Evolutionary conservation across 1,284 basidiomycete species (phyloP).

Genomic region (Ganoderma lingzhi): DNA sequence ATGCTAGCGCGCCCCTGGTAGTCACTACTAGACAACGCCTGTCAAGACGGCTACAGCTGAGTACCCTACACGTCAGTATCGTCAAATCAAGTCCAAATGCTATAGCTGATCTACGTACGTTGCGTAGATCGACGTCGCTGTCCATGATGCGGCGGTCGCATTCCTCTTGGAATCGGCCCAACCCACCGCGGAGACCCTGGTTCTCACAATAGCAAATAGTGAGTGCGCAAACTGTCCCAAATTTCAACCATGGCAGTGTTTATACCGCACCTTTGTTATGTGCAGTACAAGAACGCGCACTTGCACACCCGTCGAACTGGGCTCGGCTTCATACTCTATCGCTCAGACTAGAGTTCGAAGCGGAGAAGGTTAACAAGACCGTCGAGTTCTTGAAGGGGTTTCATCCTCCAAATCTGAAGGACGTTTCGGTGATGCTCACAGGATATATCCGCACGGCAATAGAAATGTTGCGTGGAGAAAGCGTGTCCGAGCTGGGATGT

Average conservation of each 20-base stretch:
- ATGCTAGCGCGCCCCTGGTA: background rate
- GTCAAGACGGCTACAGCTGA: background rate
- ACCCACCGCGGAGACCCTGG: background rate
- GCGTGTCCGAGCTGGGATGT: background rate
- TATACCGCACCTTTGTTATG: background rate
- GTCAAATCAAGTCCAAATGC: too few species aligned
- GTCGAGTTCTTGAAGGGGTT: background rate
- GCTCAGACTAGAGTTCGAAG: background rate
- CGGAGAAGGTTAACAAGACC: background rate
- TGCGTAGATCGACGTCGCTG: background rate
- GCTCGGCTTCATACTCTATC: background rate
- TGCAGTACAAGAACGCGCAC: background rate
- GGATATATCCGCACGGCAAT: background rate
- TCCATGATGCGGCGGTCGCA: background rate
- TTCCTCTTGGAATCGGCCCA: background rate
- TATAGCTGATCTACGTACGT: background rate
- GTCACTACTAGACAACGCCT: background rate
- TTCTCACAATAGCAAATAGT: background rate
- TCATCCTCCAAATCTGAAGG: conserved; percentile 2
- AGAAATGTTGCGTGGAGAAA: background rate
- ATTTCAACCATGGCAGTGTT: background rate
- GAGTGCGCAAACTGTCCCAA: background rate
- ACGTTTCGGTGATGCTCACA: background rate
- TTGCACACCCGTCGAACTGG: background rate
- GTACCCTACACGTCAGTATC: background rate